Conservation (phyloP, 768 basidiomycete species). For the Naganishia onofrii region DNA sequence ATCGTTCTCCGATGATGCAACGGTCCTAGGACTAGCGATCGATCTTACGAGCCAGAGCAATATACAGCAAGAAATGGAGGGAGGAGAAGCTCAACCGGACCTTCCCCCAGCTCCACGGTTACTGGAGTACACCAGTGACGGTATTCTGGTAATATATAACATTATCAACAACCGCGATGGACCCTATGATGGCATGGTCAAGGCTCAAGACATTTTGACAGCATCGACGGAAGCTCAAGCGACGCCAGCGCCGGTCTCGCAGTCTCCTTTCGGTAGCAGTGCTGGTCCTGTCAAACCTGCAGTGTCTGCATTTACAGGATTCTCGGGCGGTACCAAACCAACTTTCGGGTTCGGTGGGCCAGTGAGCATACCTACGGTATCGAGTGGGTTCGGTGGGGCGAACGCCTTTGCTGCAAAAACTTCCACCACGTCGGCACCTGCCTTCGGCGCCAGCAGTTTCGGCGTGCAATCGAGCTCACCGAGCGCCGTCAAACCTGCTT, state of each 20-base stretch:
- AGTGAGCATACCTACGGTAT: constrained; percentile 23
- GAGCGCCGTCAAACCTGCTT: constrained; percentile 42
- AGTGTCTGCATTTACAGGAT: constrained; percentile 16
- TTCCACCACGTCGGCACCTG: not conserved
- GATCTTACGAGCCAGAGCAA: constrained; percentile 48
- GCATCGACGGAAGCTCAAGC: not conserved
- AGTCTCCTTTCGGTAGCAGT: not conserved
- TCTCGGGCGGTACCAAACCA: constrained; percentile 18
- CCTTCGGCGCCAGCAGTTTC: constrained; percentile 56
- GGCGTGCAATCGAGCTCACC: constrained; percentile 66
- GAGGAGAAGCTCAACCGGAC: constrained; percentile 48
- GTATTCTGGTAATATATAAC: constrained; percentile 50
- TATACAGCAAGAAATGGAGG: constrained; percentile 47
- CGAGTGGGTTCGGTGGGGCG: constrained; percentile 10
- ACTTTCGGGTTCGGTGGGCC: constrained; percentile 28
- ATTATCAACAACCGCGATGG: constrained; percentile 43
- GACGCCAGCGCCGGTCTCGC: not conserved
- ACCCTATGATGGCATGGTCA: constrained; percentile 46
- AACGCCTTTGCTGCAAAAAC: constrained; percentile 20
- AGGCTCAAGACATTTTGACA: constrained; percentile 32
- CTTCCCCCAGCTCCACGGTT: constrained; percentile 47
- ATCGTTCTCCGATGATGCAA: constrained; percentile 46
- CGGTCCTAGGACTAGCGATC: constrained; percentile 50
- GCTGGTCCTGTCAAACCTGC: not conserved
- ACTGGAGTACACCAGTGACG: constrained; percentile 51